Base-by-base conservation (phyloP, 306 rosid genomes). In the Cicer yamashitae region DNA sequence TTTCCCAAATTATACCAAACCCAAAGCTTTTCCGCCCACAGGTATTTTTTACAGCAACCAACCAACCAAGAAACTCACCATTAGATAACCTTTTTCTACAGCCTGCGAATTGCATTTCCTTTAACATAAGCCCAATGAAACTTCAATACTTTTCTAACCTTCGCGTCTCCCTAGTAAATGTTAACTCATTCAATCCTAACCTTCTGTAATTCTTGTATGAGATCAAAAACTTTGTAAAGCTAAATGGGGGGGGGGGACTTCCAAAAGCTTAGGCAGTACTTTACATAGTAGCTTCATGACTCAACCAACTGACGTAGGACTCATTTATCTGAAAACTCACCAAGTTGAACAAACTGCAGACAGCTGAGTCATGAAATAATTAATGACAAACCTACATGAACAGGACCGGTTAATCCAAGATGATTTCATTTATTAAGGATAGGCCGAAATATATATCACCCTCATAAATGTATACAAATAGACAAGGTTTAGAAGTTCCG, bases 151-250 rank as follows among this genome's bases (percentile, higher is more conserved):
- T 47, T 69, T 39, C 44, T 38, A 40, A 37, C n/a, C 59, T 41
- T 15, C 13, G 5, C 37, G 41, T 53, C 70, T 57, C 79, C 69
- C 63, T 15, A 65, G 53, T 34, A 65, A 37, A 73, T 40, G 50
- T 45, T 18, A 79, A 65, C 25, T 20, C 10, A 34, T 45, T 43
- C 72, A 71, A 64, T 64, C 74, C 70, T 53, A 65, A 64, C 62
- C 14, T 62, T 54, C 10, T 11, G 12, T 43, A 59, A 43, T 53
- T 39, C 67, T 43, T 75, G 72, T 62, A 41, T 38, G 13, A 62
- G 52, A 52, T 34, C 64, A 53, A 47, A 58, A 52, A 72, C 63
- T 8, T 25, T 58, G 70, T 37, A 52, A 66, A n/a, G 63, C 13
- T 57, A 46, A 41, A 73, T 14, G 66, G 46, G 50, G 52, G 18